Percentiles rank a stretch among this genome's conserved stretches.
These are phyloP conservation scores for Middelhovenomyces tepae DNA, from an alignment of 805 yeast species.

Conservation along the genomic window DNA sequence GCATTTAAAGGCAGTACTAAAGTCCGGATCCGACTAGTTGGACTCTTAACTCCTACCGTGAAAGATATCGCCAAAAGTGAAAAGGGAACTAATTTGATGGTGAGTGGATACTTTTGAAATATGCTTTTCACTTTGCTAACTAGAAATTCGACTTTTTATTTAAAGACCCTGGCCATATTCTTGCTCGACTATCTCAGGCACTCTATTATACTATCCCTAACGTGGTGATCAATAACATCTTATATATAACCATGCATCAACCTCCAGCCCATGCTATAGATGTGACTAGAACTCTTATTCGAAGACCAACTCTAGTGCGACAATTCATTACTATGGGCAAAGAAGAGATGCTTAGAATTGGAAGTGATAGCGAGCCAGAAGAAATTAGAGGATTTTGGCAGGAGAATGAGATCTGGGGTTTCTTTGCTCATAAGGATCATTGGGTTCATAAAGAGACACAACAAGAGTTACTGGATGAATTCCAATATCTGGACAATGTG, in stretches of 20 bases:
- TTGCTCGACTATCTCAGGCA: conserved; percentile 9
- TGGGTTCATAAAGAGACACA: conserved; percentile 56
- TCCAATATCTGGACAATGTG: conserved; percentile 26
- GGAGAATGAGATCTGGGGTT: conserved; percentile 41
- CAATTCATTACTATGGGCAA: conserved; percentile 51
- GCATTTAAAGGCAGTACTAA: conserved; percentile 17
- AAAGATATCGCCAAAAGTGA: conserved; percentile 45
- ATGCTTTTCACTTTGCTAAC: too few relatives aligned
- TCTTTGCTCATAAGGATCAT: conserved; percentile 51
- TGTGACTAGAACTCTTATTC: conserved; percentile 37
- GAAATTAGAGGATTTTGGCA: conserved; percentile 40
- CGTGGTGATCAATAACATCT: conserved; percentile 21
- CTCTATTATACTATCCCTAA: conserved; percentile 11
- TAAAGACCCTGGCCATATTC: conserved; percentile 12
- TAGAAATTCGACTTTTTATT: conserved; percentile 20
- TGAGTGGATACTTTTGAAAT: too few relatives aligned
- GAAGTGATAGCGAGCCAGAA: conserved; percentile 28
- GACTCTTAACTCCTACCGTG: conserved; percentile 64
- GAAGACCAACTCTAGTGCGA: conserved; percentile 36
- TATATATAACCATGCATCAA: conserved; percentile 22
- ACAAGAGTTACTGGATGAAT: conserved; percentile 32
- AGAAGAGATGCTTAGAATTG: conserved; percentile 50
- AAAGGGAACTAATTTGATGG: conserved; percentile 31
- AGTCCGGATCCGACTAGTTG: conserved; percentile 37
- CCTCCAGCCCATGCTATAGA: conserved; percentile 13